Conservation (phyloP, 2,329 filamentous ascomycete species). For the Phialophora verrucosa region DNA sequence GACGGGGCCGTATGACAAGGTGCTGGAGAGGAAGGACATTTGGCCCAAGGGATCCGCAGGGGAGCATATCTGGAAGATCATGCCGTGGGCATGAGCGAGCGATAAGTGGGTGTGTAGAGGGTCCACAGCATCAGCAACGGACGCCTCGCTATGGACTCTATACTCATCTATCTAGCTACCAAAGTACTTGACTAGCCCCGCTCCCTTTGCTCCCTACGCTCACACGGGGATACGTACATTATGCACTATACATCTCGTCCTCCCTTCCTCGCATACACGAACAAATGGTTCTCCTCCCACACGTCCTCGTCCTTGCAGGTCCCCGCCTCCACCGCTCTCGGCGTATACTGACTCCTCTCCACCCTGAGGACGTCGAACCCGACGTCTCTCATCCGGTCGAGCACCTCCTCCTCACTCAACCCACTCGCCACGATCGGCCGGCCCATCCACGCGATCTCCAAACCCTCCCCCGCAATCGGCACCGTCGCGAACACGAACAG, state of each 20-base stretch:
- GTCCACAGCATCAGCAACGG: no score
- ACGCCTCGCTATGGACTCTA: no score
- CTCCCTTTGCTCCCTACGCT: no score
- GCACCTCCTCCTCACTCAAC: conserved; percentile 8
- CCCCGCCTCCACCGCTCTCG: not conserved
- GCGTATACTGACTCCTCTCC: not conserved
- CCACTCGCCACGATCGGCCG: conserved; percentile 16
- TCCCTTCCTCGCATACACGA: not conserved
- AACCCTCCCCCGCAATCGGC: conserved; percentile 6
- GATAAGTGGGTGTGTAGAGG: not conserved
- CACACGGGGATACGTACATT: no score
- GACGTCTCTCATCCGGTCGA: conserved; percentile 7
- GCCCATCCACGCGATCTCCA: conserved; percentile 23
- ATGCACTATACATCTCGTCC: not conserved
- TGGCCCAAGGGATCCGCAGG: not conserved
- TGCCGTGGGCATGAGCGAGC: not conserved
- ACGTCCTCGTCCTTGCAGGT: not conserved
- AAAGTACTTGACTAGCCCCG: no score
- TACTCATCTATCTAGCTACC: no score
- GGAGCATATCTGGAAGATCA: conserved; percentile 6
- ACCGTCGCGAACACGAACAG: not conserved
- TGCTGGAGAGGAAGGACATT: not conserved
- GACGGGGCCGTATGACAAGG: conserved; percentile 5
- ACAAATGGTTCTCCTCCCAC: not conserved
- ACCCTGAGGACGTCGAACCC: not conserved